Percentiles rank a stretch among this genome's conserved stretches.
Evolutionary conservation across 192 early-diverging fungal genomes (phyloP).

Genomic region (Pecoramyces ruminantium): DNA sequence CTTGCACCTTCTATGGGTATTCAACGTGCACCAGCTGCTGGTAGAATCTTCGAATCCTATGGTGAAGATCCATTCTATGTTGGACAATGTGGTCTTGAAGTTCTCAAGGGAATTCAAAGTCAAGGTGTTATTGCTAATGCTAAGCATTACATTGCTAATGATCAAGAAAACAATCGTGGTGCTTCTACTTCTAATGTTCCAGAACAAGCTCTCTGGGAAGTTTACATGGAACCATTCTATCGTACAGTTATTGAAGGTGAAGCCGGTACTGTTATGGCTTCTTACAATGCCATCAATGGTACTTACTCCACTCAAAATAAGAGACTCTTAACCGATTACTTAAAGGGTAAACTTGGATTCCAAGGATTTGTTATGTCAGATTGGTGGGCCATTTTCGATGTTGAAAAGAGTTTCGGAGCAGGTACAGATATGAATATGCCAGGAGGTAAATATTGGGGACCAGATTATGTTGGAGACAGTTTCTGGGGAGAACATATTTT

Average conservation of each 20-base stretch:
- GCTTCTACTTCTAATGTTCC: conserved; percentile 18
- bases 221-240: conserved; percentile 38
- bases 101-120: conserved; percentile 17
- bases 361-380: conserved; percentile 46
- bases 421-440: conserved; percentile 29
- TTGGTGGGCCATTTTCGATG: conserved; percentile 27
- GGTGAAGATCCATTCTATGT: too few species aligned
- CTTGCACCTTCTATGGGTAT: conserved; percentile 24
- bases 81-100: too few species aligned
- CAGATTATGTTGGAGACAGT: too few species aligned
- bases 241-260: conserved; percentile 25
- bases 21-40: conserved; percentile 9
- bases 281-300: conserved; percentile 42
- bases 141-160: conserved; percentile 27
- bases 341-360: conserved; percentile 32
- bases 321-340: conserved; percentile 20
- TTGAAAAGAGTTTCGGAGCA: conserved; percentile 6
- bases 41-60: too few species aligned
- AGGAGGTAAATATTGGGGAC: too few species aligned
- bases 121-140: conserved; percentile 33
- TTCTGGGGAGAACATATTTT: neutral
- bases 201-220: conserved; percentile 29
- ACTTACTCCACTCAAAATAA: conserved; percentile 31
- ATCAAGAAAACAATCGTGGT: conserved; percentile 22
- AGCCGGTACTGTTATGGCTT: conserved; percentile 35